Percentiles rank a stretch among this genome's conserved stretches.
phyloP scores from a whole-genome alignment of 805 yeast species.

The Saturnispora silvae region DNA sequence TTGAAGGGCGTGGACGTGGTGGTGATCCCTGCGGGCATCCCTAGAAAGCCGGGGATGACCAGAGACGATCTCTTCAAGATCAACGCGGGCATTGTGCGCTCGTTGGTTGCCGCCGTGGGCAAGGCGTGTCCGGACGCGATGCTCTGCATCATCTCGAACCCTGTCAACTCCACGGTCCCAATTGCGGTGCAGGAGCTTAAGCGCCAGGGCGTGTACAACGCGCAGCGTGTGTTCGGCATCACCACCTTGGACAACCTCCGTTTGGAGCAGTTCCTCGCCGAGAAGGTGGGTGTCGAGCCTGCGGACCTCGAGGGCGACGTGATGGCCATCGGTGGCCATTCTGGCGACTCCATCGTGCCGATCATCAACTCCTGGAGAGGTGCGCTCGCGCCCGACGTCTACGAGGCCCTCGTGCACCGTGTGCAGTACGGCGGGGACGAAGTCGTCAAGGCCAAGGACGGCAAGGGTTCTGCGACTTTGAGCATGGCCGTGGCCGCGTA shows the following conservation, averaged over 20 bases:
- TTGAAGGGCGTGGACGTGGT: conserved; percentile 75
- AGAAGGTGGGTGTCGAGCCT: conserved; percentile 64
- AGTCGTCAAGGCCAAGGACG: conserved; percentile 76
- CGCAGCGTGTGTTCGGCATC: conserved; percentile 88
- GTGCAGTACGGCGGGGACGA: conserved; percentile 92
- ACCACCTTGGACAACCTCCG: conserved; percentile 90
- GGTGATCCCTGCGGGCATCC: conserved; percentile 95
- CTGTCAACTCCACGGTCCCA: conserved; percentile 96
- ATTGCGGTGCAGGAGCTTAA: conserved; percentile 89
- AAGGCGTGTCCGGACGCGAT: conserved; percentile 78
- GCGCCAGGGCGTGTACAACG: conserved; percentile 79
- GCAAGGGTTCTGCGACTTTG: conserved; percentile 76
- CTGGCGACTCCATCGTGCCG: conserved; percentile 94
- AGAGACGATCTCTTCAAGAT: conserved; percentile 95
- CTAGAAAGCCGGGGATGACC: conserved; percentile 98
- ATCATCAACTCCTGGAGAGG: conserved; percentile 71
- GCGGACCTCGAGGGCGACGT: conserved; percentile 50
- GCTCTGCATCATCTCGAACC: conserved; percentile 78
- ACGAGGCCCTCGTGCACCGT: conserved; percentile 66
- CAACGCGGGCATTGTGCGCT: conserved; percentile 91
- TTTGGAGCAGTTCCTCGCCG: conserved; percentile 74
- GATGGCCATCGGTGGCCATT: conserved; percentile 94
- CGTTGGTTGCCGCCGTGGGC: conserved; percentile 78
- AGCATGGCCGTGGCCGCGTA: conserved; percentile 85
- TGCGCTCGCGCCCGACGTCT: conserved; percentile 50